phyloP scores from a whole-genome alignment of 805 yeast species.

The Cyberlindnera galapagoensis region DNA sequence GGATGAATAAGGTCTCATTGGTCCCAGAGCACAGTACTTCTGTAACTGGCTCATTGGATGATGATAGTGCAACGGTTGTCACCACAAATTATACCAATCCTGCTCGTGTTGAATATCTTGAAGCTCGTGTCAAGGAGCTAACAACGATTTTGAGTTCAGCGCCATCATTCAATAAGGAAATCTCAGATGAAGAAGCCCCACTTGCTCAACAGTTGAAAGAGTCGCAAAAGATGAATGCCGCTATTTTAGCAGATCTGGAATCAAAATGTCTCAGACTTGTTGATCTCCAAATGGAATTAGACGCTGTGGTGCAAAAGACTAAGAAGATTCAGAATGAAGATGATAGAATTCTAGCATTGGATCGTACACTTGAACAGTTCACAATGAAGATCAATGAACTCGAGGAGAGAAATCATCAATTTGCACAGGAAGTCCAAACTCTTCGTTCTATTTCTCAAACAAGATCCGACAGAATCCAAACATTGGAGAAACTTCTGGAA shows the following conservation, averaged over 20 bases:
- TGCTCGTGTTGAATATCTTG: slow-evolving; percentile 3
- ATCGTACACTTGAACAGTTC: slow-evolving; percentile 51
- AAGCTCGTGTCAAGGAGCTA: slow-evolving; percentile 12
- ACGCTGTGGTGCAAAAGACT: slow-evolving; percentile 28
- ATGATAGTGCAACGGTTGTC: slow-evolving; percentile 1
- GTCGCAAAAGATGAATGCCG: slow-evolving; percentile 15
- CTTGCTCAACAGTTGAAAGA: slow-evolving; percentile 12
- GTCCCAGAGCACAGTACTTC: slow-evolving; percentile 1
- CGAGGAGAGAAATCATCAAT: slow-evolving; percentile 50
- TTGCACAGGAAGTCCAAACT: slow-evolving; percentile 49
- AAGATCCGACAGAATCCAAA: slow-evolving; percentile 49
- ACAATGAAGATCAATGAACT: slow-evolving; percentile 54
- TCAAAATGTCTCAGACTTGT: slow-evolving; percentile 24
- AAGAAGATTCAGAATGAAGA: slow-evolving; percentile 23
- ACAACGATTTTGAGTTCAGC: slow-evolving; percentile 10
- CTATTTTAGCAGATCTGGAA: slow-evolving; percentile 21
- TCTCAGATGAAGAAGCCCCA: slow-evolving; percentile 1
- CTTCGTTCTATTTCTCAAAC: slow-evolving; percentile 51
- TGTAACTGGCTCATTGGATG: slow-evolving; percentile 1
- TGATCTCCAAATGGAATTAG: slow-evolving; percentile 38
- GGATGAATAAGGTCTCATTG: slow-evolving; percentile 8
- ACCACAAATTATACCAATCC: background rate
- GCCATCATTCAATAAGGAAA: slow-evolving; percentile 7
- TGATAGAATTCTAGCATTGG: slow-evolving; percentile 46
- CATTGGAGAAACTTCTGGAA: slow-evolving; percentile 41